Base-by-base conservation (phyloP, 345 rosid species). In the Brassica nigra region DNA sequence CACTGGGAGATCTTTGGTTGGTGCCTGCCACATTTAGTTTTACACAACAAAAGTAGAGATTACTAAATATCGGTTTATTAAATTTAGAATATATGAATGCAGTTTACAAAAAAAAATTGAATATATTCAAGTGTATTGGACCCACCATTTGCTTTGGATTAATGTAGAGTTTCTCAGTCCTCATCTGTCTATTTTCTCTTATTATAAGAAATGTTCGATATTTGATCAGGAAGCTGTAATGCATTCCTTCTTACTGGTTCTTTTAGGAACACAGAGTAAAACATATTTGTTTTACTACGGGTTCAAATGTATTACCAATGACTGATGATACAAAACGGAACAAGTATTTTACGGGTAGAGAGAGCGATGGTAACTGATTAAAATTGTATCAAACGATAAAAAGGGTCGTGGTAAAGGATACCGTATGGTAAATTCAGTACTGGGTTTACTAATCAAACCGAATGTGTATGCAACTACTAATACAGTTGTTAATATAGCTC, bases 1-100 rank as follows among this genome's bases (percentile, higher is more conserved):
- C 81, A 8, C 36, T 30, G 34, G 73, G 68, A 78, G 62, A 78
- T 78, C 68, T 78, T 37, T 63, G 62, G 82, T 78, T 78, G 77
- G 73, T 72, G 66, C 27, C 28, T 37, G 33, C 71, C 66, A 34
- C 71, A 36, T 36, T 70, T 71, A 29, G 23, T 37, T 58, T 33
- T 44, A 47, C 31, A 61, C 39, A 47, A 42, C 65, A 77, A 62
- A 34, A n/a, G 70, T 20, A 33, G 23, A 34, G 54, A 69, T 4
- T 34, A 62, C 65, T 70, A n/a, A 62, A 34, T 33, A 20, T 30
- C 62, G 34, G 66, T 14, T 14, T 31, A 5, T 44, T 1, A 20
- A 44, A 59, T 61, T 15, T 77, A 62, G 54, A 30, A 14, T 77
- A 77, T 33, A 18, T 18, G 18, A 18, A 18, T 18, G 18, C 18